Evolutionary conservation across 1,284 basidiomycete species (phyloP), one percentile per base, ranked within the genome.

Genomic region (Heterobasidion parviporum): DNA sequence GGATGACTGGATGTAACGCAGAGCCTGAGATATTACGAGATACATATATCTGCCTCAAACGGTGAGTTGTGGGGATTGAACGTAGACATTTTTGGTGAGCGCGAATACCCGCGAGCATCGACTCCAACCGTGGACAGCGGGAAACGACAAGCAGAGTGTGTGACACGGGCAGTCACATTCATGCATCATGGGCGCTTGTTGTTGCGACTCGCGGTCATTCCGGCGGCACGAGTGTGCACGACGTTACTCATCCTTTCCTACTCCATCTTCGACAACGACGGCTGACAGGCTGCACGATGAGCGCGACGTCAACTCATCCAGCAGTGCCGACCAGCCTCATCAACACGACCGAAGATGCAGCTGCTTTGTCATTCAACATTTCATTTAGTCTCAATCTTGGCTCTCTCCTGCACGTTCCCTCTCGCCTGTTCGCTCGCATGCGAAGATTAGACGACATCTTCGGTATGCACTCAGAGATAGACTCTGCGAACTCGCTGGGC

Each of bases 341-440:
- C 44, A 56, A 52, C 33, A 46, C 53, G 44, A 55, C 53, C 26
- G 34, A 48, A 20, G 34, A 46, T 44, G 38, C 38, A 9, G 48
- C 53, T 48, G 43, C 53, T 43, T 47, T 41, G 38, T 54, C 47
- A 38, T 59, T 63, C 61, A 64, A 63, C 54, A 57, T 62, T 9
- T 62, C 59, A 52, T 59, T 64, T 50, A 65, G 62, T 56, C 57
- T 75, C 58, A 76, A 75, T 45, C 61, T 74, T 45, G 70, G 65
- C 34, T 68, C 78, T 52, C 60, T 78, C 47, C 57, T 67, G 15
- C 68, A 49, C 36, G 48, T 76, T 51, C 75, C 78, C 2, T 73
- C 73, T 47, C 72, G 74, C 43, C 60, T 77, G 5, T 63, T 80
- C 8, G 69, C 71, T n/a, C 69, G 73, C 18, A 70, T 79, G 48